These are phyloP conservation scores for Hymenoscyphus linearis DNA, from an alignment of 2,329 filamentous ascomycete genomes.

Conservation along the genomic window DNA sequence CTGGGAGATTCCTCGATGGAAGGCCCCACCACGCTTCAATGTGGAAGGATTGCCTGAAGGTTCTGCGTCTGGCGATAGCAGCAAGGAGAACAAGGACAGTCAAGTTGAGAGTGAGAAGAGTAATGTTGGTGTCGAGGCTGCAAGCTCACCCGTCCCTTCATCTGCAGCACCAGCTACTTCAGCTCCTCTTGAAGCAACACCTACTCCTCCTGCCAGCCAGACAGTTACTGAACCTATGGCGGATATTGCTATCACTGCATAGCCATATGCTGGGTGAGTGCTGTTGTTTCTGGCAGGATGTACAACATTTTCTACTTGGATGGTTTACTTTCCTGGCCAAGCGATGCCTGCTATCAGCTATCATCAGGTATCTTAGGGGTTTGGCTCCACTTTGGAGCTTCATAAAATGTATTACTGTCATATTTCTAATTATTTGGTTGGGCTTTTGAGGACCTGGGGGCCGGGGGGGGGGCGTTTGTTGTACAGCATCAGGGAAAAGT, in stretches of 20 bases:
- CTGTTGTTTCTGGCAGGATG: background rate
- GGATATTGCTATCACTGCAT: background rate
- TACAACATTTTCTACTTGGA: conserved; percentile 1
- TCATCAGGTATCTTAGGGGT: background rate
- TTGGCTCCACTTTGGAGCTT: background rate
- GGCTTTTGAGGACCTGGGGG: conserved; percentile 8
- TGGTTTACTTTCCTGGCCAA: background rate
- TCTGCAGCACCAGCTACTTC: conserved; percentile 8
- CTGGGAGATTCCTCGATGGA: conserved; percentile 82
- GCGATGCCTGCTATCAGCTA: background rate
- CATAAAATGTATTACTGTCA: conserved; percentile 1
- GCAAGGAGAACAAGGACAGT: conserved; percentile 58
- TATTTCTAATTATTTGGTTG: background rate
- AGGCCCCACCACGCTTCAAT: conserved; percentile 57
- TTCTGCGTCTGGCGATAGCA: conserved; percentile 44
- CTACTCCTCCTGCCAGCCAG: conserved; percentile 14
- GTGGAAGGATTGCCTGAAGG: conserved; percentile 42
- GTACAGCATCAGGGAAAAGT: background rate
- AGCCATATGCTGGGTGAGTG: background rate
- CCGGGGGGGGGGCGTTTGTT: too few relatives aligned
- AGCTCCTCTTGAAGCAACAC: conserved; percentile 31
- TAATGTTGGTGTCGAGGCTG: conserved; percentile 53
- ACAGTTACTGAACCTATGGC: background rate
- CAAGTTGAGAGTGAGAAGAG: conserved; percentile 52
- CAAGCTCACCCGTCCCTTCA: conserved; percentile 44